phyloP scores from a whole-genome alignment of 78 protist species.

The Isochrysis galbana region DNA sequence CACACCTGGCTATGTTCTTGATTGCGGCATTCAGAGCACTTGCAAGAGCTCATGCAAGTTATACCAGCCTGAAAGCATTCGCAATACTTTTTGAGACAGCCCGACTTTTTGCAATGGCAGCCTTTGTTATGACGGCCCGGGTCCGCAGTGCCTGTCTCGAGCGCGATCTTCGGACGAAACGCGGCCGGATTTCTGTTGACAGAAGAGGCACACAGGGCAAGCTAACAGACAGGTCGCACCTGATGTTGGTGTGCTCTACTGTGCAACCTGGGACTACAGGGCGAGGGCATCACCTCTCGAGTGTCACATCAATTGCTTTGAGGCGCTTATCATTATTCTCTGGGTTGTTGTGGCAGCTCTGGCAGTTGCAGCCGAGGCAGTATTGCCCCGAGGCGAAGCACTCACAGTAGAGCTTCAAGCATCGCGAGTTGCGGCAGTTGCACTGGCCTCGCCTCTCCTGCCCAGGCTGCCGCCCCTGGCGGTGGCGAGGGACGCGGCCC shows the following conservation, averaged over 20 bases:
- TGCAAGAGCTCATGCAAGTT: constrained; percentile 60
- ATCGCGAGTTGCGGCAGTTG: constrained; percentile 82
- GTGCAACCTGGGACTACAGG: too few species aligned
- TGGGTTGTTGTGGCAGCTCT: constrained; percentile 68
- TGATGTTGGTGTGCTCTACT: too few species aligned
- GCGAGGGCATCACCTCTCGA: constrained; percentile 72
- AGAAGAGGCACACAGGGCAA: neutral
- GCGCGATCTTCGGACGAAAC: constrained; percentile 64
- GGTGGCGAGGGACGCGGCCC: too few species aligned
- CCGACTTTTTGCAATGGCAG: constrained; percentile 77
- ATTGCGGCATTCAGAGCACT: constrained; percentile 48
- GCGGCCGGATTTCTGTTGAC: constrained; percentile 65
- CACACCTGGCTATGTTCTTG: neutral
- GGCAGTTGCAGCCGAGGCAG: constrained; percentile 69
- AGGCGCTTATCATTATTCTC: constrained; percentile 53
- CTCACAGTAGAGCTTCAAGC: constrained; percentile 82
- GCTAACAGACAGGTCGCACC: too few species aligned
- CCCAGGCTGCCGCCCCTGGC: too few species aligned
- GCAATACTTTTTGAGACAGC: constrained; percentile 84
- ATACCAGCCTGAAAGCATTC: constrained; percentile 76
- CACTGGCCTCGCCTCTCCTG: constrained; percentile 57
- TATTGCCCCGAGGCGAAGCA: constrained; percentile 65
- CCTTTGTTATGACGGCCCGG: constrained; percentile 61
- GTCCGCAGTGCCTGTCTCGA: neutral
- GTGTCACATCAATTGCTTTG: constrained; percentile 53